Percentiles rank a stretch among this genome's conserved stretches.
phyloP scores from a whole-genome alignment of 2,329 filamentous ascomycete genomes.

The Colletotrichum tropicale region DNA sequence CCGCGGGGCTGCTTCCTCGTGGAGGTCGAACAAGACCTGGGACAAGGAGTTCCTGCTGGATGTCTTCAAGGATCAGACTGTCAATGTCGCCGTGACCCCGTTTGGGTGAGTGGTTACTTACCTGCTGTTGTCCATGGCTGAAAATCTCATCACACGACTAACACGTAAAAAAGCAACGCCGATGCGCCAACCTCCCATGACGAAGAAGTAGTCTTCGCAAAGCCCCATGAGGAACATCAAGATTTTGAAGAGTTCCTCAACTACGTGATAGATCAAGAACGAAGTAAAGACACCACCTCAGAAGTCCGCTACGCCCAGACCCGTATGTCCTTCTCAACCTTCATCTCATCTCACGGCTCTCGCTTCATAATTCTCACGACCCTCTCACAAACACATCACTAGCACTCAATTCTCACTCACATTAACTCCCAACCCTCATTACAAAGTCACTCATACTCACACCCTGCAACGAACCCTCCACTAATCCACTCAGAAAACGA shows the following conservation, averaged over 20 bases:
- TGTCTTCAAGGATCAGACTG: slow-evolving; percentile 57
- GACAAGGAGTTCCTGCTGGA: slow-evolving; percentile 61
- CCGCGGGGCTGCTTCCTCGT: slow-evolving; percentile 63
- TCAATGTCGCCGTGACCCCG: slow-evolving; percentile 83
- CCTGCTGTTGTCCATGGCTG: background rate
- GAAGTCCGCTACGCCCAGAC: slow-evolving; percentile 78
- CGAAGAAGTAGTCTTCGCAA: slow-evolving; percentile 62
- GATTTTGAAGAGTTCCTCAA: slow-evolving; percentile 66
- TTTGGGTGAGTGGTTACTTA: slow-evolving; percentile 55
- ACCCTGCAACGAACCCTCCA: background rate
- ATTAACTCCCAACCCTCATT: background rate
- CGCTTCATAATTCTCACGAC: background rate
- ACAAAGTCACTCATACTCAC: background rate
- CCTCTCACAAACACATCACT: background rate
- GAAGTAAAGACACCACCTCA: slow-evolving; percentile 23
- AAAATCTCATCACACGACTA: background rate
- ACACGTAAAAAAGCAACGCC: slow-evolving; percentile 40
- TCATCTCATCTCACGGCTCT: background rate
- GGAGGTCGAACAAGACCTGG: slow-evolving; percentile 70
- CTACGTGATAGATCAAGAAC: slow-evolving; percentile 52
- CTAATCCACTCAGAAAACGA: slow-evolving; percentile 67
- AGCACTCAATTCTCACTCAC: background rate
- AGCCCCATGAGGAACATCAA: slow-evolving; percentile 72
- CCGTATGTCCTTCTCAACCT: slow-evolving; percentile 45
- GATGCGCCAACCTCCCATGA: slow-evolving; percentile 54